Base-by-base conservation (phyloP, 345 rosid genomes). In the Sapria himalayana region DNA sequence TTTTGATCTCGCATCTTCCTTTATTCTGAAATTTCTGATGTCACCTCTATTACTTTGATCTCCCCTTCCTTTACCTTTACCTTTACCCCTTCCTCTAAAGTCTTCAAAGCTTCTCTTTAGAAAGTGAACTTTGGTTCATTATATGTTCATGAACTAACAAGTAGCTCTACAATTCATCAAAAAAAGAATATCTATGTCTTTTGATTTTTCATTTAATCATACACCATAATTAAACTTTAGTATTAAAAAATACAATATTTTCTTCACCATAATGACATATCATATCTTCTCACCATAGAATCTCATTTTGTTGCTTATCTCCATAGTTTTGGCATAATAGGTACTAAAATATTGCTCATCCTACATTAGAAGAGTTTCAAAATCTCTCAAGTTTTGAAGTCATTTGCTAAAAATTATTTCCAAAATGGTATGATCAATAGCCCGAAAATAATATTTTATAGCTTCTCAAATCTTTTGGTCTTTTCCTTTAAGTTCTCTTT, bases 231-330 rank as follows among this genome's bases (percentile, higher is more conserved):
- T 29, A 25, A 24, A 2, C 10, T 25, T 29, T 7, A 21, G 13
- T 43, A 19, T 6, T 1, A 43, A 29, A 15, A 21, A 43, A 15
- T 4, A 11, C 5, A 43, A 18, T 3, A 43, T 6, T 21, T 43
- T 43, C 35, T 43, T 22, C 4, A 43, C 36, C 4, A 43, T 0
- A 9, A 3, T 13, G n/a, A 24, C 47, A 43, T 43, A 33, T 3
- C 16, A 13, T 10, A 27, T 27, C 35, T 43, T 40, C 27, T 43
- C 36, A 24, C 35, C 20, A 29, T 43, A 14, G 35, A 43, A 15
- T 29, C 36, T 12, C 33, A 43, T 27, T 1, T 43, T 43, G 16
- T 43, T 43, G 22, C 17, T 6, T 4, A 27, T 19, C 12, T 24
- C 34, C 36, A 40, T 40, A 25, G 2, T 19, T 27, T 4, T 43